Conservation (phyloP, 257 asterid genomes). For the Phtheirospermum japonicum region DNA sequence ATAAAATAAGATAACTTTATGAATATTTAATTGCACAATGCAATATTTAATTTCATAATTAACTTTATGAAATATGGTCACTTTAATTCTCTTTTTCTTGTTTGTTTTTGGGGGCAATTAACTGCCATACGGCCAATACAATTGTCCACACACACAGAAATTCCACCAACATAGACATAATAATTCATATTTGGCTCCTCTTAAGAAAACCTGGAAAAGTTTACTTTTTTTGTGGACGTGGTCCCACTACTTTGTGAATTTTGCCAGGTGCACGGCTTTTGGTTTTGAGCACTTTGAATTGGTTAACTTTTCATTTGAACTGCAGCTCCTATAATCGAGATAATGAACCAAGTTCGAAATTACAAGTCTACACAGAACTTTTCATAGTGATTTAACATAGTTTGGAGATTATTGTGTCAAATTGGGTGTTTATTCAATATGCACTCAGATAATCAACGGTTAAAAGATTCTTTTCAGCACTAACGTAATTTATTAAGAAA, state of each 20-base stretch:
- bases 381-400: no score
- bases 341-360: no score
- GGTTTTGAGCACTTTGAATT: conserved; percentile 17
- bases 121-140: no score
- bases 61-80: conserved; percentile 25
- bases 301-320: conserved; percentile 3
- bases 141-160: no score
- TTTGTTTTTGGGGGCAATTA: conserved; percentile 17
- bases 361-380: no score
- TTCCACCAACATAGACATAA: conserved; percentile 25
- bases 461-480: no score
- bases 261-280: conserved; percentile 15
- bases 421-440: no score
- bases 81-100: conserved; percentile 17
- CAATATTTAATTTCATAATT: conserved; percentile 14
- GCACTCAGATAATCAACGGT: no score
- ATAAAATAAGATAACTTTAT: conserved; percentile 9
- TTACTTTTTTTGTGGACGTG: conserved; percentile 18
- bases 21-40: no score
- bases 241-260: conserved; percentile 30
- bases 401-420: no score
- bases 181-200: conserved; percentile 29
- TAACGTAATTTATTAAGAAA: not conserved
- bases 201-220: conserved; percentile 19
- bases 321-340: no score